Percentiles rank a stretch among this genome's conserved stretches.
phyloP scores from a whole-genome alignment of 2,329 filamentous ascomycete genomes.

The Aureobasidium sp. region DNA sequence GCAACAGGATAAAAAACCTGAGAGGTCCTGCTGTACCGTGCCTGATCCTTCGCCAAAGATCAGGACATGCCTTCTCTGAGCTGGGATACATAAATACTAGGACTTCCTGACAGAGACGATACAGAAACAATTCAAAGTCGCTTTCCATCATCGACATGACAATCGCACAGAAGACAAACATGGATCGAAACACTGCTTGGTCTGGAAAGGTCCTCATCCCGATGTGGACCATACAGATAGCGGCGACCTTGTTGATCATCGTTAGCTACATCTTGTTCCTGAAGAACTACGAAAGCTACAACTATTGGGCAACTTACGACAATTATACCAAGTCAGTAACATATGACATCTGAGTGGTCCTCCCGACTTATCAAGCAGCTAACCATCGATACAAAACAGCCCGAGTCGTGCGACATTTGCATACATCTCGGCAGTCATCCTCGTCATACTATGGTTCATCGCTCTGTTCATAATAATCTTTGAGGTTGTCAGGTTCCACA shows the following conservation, averaged over 20 bases:
- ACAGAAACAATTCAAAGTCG: background rate
- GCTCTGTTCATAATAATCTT: background rate
- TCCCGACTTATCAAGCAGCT: no score
- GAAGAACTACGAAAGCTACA: background rate
- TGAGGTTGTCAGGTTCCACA: background rate
- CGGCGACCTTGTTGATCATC: background rate
- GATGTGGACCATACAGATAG: background rate
- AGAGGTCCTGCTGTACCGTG: background rate
- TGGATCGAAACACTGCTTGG: background rate
- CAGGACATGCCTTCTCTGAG: background rate
- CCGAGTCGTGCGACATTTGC: background rate
- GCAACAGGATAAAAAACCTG: background rate
- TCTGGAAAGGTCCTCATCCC: background rate
- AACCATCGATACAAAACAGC: background rate
- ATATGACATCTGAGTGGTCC: no score
- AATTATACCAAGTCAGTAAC: background rate
- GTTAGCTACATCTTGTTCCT: background rate
- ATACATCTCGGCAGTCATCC: background rate
- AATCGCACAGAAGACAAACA: background rate
- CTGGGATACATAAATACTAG: background rate
- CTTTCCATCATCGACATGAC: background rate
- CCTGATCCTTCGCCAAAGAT: background rate
- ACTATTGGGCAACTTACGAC: background rate
- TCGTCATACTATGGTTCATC: background rate
- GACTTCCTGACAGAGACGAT: background rate